Percentiles rank a stretch among this genome's conserved stretches.
These are phyloP conservation scores for Fusarium dlaminii DNA, from an alignment of 2,329 filamentous ascomycete genomes.

Conservation along the genomic window DNA sequence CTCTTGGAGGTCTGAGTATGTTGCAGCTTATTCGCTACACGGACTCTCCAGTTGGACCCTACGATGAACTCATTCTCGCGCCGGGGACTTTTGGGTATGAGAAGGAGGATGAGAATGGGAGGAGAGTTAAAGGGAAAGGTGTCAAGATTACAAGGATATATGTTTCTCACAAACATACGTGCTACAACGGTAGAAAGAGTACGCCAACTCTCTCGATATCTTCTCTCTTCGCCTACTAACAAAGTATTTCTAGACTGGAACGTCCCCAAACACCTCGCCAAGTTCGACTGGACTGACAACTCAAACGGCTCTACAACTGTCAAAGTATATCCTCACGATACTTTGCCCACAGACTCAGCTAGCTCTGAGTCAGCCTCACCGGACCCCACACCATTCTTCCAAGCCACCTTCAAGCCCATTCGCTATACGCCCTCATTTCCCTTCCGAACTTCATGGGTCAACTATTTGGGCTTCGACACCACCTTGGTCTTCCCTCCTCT, in stretches of 20 bases:
- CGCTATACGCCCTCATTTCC: constrained; percentile 56
- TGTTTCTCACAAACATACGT: constrained; percentile 61
- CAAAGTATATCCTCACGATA: constrained; percentile 58
- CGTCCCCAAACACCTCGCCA: constrained; percentile 64
- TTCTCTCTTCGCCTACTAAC: neutral
- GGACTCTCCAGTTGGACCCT: constrained; percentile 61
- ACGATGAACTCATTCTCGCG: constrained; percentile 61
- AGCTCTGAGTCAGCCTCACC: constrained; percentile 44
- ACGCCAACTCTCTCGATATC: neutral
- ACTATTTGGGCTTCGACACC: constrained; percentile 54
- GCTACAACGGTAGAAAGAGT: constrained; percentile 63
- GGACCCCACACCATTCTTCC: constrained; percentile 55
- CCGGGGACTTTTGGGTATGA: constrained; percentile 58
- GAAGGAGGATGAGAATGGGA: constrained; percentile 47
- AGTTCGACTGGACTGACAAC: constrained; percentile 56
- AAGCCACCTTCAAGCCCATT: constrained; percentile 55
- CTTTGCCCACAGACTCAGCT: constrained; percentile 35
- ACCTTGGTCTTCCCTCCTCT: constrained; percentile 61
- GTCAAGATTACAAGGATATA: constrained; percentile 62
- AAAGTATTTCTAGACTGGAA: constrained; percentile 57
- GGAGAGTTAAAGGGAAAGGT: constrained; percentile 46
- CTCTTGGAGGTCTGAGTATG: constrained; percentile 57
- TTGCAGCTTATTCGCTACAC: constrained; percentile 62
- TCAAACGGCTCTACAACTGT: constrained; percentile 51
- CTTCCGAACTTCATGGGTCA: constrained; percentile 50